phyloP scores from a whole-genome alignment of 768 basidiomycete species.

The Suillus subluteus region DNA sequence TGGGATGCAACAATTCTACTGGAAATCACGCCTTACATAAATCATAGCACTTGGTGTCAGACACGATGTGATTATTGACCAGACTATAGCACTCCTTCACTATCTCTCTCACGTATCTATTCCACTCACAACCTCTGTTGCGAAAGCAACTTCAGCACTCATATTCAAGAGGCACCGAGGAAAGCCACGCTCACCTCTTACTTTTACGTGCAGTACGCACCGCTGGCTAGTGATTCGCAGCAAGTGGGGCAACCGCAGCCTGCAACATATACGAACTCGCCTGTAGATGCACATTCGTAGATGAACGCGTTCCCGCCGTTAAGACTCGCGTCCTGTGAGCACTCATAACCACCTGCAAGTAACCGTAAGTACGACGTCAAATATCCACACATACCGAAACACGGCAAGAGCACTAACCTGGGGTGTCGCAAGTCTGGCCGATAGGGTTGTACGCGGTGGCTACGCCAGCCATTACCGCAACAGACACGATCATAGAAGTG shows the following conservation, averaged over 20 bases:
- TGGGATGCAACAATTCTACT: background rate
- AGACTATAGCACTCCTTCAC: background rate
- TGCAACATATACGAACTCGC: background rate
- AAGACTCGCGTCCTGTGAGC: background rate
- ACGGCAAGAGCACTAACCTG: background rate
- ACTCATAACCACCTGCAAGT: background rate
- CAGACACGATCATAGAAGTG: conserved; percentile 9
- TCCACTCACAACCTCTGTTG: too few relatives aligned
- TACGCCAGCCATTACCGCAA: background rate
- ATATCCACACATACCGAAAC: background rate
- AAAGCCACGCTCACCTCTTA: background rate
- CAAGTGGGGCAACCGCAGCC: background rate
- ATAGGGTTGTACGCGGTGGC: conserved; percentile 3
- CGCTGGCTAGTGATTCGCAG: background rate
- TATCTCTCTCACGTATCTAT: background rate
- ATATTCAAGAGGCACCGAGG: background rate
- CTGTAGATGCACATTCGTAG: background rate
- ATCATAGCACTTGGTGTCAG: background rate
- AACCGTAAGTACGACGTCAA: background rate
- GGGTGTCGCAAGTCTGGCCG: background rate
- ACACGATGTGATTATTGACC: background rate
- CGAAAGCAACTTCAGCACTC: background rate
- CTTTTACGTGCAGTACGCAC: background rate
- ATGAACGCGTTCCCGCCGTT: conserved; percentile 4
- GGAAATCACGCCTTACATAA: background rate